phyloP scores from a whole-genome alignment of 2,329 filamentous ascomycete species.

The Aspergillus sp. region DNA sequence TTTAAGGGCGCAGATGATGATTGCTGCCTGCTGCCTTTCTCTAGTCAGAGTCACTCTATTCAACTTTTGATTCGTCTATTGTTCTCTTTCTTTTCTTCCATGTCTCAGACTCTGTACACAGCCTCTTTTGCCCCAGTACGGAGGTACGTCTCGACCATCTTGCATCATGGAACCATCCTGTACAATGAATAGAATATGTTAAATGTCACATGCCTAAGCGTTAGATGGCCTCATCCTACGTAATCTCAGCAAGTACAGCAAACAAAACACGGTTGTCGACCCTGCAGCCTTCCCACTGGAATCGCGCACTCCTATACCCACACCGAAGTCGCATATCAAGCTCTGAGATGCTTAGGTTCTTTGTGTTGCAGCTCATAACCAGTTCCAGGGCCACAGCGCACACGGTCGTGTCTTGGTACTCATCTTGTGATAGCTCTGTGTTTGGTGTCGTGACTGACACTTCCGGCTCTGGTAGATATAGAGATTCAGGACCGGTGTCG shows the following conservation, averaged over 20 bases:
- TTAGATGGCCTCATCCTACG: neutral
- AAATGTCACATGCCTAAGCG: neutral
- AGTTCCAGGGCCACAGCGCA: conserved; percentile 2
- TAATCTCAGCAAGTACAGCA: conserved; percentile 1
- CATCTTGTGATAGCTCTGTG: neutral
- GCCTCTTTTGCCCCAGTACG: no score
- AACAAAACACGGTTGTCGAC: conserved; percentile 4
- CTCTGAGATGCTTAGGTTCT: conserved; percentile 1
- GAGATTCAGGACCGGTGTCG: neutral
- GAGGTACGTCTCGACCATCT: no score
- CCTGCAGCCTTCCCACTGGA: conserved; percentile 6
- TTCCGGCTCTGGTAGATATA: neutral
- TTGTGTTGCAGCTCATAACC: neutral
- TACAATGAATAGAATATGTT: neutral
- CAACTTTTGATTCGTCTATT: no score
- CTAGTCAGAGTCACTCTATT: no score
- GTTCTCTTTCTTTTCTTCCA: no score
- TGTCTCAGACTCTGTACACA: no score
- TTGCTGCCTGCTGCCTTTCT: no score
- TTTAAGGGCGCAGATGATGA: no score
- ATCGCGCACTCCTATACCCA: conserved; percentile 3
- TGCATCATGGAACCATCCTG: no score
- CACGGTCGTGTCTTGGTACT: conserved; percentile 2
- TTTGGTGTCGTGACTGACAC: neutral
- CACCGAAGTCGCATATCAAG: conserved; percentile 3